These are phyloP conservation scores for Populus pruinosa DNA, from an alignment of 345 rosid species.

Conservation along the genomic window DNA sequence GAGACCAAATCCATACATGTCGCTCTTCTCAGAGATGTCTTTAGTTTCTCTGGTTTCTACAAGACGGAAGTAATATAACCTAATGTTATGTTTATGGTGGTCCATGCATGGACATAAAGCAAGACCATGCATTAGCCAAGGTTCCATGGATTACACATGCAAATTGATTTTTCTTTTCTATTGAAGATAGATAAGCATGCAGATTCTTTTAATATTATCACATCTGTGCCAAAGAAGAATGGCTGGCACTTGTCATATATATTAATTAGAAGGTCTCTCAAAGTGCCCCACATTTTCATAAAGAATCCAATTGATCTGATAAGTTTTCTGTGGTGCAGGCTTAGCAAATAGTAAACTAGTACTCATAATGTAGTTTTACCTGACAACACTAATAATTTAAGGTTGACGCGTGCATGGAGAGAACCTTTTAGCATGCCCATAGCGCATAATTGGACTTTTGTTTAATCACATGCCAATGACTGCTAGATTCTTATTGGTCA, in stretches of 20 bases:
- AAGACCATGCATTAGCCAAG: background rate
- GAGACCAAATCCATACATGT: slow-evolving; percentile 66
- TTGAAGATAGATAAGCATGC: background rate
- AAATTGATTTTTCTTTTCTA: no score
- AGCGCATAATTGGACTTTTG: background rate
- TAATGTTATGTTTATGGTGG: no score
- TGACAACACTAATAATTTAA: slow-evolving; percentile 8
- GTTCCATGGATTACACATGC: background rate
- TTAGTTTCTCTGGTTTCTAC: slow-evolving; percentile 61
- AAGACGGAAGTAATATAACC: background rate
- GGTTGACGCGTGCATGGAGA: slow-evolving; percentile 10
- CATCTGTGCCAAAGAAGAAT: background rate
- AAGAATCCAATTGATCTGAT: slow-evolving; percentile 2
- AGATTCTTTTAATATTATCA: no score
- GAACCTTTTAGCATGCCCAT: background rate
- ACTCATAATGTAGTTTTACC: background rate
- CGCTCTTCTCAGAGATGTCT: slow-evolving; percentile 52
- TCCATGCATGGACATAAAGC: background rate
- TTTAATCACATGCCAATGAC: background rate
- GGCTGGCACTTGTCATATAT: background rate
- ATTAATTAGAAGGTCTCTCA: background rate
- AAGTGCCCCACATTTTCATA: slow-evolving; percentile 4
- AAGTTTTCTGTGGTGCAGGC: background rate
- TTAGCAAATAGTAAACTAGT: background rate
- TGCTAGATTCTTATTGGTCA: background rate